Evolutionary conservation across 495 filamentous ascomycete species (phyloP), one percentile per base, ranked within the genome.

Genomic region (Poronia punctata): DNA sequence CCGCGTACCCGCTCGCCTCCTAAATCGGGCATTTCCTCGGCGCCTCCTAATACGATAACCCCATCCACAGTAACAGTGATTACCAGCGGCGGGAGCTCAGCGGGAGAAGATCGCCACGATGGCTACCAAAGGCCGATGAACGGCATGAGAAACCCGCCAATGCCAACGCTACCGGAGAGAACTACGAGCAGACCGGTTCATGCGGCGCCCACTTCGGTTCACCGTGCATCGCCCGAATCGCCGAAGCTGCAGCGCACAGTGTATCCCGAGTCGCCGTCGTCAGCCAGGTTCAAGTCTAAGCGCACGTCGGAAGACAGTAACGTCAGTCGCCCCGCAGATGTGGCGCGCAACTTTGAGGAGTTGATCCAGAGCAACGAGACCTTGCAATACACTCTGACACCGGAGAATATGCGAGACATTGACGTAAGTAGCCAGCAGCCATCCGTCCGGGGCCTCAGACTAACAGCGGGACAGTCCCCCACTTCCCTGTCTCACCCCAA

Each of bases 361-460:
- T 70, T 96, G 24, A 92, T 98, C 43, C 80, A 84, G 25, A 88
- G 88, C 60, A 79, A 88, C 40, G 82, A 94, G 56, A 96, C 92
- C 2, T 82, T 98, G 31, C 88, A 90, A 59, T 96, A 83, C 57
- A 96, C 92, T 2, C 71, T 96, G 21, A 98, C 92, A 1, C 90
- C 92, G 1, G 81, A 85, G 54, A 86, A 71, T 44, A 84, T 96
- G 73, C 80, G 90, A 35, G 82, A 90, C 45, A 84, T 89, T 48
- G 83, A 89, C 54, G 84, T 86, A 67, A 67, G 79, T 38, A 10
- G 21, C 21, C 35, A 19, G 19, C 62, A n/a, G 9, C 25, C 3
- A 15, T 19, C 3, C 3, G 27, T 17, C 22, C 14, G 11, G 23
- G n/a, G n/a, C n/a, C n/a, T 21, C 12, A 7, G n/a, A 38, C 25